phyloP scores from a whole-genome alignment of 352 stramenopile species.

The Phytopythium sindhum region DNA sequence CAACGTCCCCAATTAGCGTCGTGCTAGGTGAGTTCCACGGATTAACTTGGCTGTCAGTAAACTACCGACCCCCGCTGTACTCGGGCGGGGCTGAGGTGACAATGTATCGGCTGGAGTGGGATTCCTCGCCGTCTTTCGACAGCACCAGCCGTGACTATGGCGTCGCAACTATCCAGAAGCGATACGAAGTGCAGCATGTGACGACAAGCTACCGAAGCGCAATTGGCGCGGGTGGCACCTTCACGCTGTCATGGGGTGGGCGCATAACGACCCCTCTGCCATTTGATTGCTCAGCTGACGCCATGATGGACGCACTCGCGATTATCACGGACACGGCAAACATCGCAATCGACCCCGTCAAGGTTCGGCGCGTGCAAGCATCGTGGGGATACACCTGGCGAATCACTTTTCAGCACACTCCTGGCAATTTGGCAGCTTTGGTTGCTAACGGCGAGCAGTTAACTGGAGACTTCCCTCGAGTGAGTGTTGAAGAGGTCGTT shows the following conservation, averaged over 20 bases:
- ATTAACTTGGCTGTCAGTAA: conserved; percentile 66
- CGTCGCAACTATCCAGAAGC: conserved; percentile 81
- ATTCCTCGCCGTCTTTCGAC: conserved; percentile 80
- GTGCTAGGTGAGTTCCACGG: conserved; percentile 77
- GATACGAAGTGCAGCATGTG: conserved; percentile 91
- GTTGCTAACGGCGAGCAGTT: conserved; percentile 80
- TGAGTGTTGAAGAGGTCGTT: conserved; percentile 77
- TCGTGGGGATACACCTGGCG: conserved; percentile 91
- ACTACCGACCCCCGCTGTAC: conserved; percentile 82
- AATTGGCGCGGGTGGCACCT: conserved; percentile 74
- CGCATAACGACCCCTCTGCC: conserved; percentile 52
- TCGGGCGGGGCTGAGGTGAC: conserved; percentile 87
- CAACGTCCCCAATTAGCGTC: conserved; percentile 69
- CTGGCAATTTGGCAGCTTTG: conserved; percentile 87
- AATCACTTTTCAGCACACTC: conserved; percentile 88
- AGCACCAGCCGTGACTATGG: conserved; percentile 81
- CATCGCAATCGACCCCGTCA: conserved; percentile 72
- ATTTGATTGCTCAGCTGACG: conserved; percentile 61
- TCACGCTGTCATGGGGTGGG: conserved; percentile 92
- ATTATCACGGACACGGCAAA: conserved; percentile 74
- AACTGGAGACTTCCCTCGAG: conserved; percentile 81
- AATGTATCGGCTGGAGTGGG: conserved; percentile 92
- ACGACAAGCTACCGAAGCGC: conserved; percentile 60
- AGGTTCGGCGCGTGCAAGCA: conserved; percentile 48
- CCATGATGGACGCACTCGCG: conserved; percentile 78